Evolutionary conservation across 257 asterid genomes (phyloP).

Genomic region (Ophiorrhiza pumila): DNA sequence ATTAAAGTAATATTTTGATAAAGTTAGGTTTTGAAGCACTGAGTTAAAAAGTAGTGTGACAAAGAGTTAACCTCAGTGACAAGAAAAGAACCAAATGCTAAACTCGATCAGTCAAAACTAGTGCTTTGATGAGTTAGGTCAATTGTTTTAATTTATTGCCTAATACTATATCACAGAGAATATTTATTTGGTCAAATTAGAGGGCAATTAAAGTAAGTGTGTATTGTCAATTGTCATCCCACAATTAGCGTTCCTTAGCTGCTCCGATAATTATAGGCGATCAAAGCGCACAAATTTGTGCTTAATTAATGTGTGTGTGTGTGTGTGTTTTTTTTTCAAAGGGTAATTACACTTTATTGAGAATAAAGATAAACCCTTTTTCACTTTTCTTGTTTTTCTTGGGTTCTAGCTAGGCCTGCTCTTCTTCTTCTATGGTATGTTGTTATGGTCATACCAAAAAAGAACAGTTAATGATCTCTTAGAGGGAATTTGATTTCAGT

Average conservation of each 20-base stretch:
- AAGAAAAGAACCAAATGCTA: slow-evolving; percentile 9
- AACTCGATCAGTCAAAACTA: slow-evolving; percentile 13
- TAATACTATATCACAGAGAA: not conserved
- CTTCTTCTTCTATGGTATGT: not conserved
- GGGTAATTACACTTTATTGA: slow-evolving; percentile 2
- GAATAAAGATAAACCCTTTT: not conserved
- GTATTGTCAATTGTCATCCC: no score
- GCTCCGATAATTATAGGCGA: not conserved
- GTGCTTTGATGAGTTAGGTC: slow-evolving; percentile 23
- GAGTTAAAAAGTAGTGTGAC: slow-evolving; percentile 17
- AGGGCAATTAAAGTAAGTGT: slow-evolving; percentile 7
- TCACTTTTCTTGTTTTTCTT: not conserved
- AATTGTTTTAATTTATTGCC: slow-evolving; percentile 22
- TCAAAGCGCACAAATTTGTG: slow-evolving; percentile 5
- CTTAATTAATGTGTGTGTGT: no score
- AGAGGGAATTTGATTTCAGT: not conserved
- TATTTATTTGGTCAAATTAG: slow-evolving; percentile 12
- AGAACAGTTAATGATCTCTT: not conserved
- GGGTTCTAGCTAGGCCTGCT: not conserved
- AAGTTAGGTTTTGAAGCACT: slow-evolving; percentile 27
- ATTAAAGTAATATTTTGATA: slow-evolving; percentile 19
- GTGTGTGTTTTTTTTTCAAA: not conserved
- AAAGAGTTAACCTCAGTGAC: slow-evolving; percentile 5
- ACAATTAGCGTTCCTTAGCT: not conserved
- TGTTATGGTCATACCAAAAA: not conserved